Conservation (phyloP, 257 asterid genomes). For the Hygrophila difformis region DNA sequence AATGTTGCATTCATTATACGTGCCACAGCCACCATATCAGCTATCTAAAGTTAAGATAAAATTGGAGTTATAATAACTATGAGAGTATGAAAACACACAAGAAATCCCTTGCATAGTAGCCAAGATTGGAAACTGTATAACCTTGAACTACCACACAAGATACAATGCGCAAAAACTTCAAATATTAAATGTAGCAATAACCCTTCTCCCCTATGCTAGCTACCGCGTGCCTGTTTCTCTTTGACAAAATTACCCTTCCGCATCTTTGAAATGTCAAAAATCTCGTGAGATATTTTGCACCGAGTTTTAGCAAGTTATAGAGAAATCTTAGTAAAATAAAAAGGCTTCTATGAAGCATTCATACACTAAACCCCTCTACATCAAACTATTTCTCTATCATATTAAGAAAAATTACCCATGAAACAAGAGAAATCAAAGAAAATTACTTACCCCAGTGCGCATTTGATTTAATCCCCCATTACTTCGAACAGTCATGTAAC, state of each 20-base stretch:
- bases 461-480: constrained; percentile 97
- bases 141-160: too few relatives aligned
- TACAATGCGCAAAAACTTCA: too few relatives aligned
- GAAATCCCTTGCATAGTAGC: too few relatives aligned
- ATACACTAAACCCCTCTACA: too few relatives aligned
- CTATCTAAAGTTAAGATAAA: constrained; percentile 48
- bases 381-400: too few relatives aligned
- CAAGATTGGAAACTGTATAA: too few relatives aligned
- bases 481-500: constrained; percentile 77
- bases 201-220: neutral
- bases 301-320: neutral
- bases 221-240: too few relatives aligned
- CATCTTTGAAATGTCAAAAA: neutral
- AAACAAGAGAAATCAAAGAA: constrained; percentile 5
- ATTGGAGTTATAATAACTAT: neutral
- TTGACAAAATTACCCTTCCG: neutral
- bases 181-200: too few relatives aligned
- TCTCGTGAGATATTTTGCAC: neutral
- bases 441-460: constrained; percentile 77
- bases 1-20: constrained; percentile 83
- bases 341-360: too few relatives aligned
- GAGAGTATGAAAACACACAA: neutral
- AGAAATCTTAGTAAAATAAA: too few relatives aligned
- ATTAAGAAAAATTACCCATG: neutral
- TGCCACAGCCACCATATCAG: constrained; percentile 99